Evolutionary conservation across 1,139 yeast genomes (phyloP), one percentile per base, ranked within the genome.

Genomic region (Blastobotrys indianensis): DNA sequence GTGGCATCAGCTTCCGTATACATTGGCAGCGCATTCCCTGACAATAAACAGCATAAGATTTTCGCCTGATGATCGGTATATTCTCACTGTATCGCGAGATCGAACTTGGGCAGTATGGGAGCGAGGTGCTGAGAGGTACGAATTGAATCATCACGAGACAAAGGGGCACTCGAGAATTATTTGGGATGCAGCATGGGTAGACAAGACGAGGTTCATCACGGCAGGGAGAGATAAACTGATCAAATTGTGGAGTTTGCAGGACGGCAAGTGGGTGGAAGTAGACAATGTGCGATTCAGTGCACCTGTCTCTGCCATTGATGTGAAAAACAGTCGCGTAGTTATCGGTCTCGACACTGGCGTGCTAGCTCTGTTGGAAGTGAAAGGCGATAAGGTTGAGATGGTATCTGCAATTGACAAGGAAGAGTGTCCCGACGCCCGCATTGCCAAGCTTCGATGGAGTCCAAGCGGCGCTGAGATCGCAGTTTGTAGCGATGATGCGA

Each of bases 91-190:
- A 8, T 83, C 95, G 17, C 80, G 98, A 63, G 99, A 94, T 67
- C 77, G 99, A 58, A 84, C 80, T 57, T 80, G 84, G 68, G 80
- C 90, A 31, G 59, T 92, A 36, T 92, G 96, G 95, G 64, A 66
- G 53, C 72, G 82, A 47, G 58, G 59, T 7, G 42, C 25, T n/a
- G 60, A 58, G n/a, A 71, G 70, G 2, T 68, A 65, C 46, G 57
- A 60, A 29, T 72, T 84, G 51, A 67, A 66, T 30, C 62, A 73
- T 42, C 65, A 74, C 6, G 76, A 76, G 36, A 54, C 59, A 16
- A 87, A 85, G 60, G 96, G 97, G 1, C 98, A 94, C 60, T 67
- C 83, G 7, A 79, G 97, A 65, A 92, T 94, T 57, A 79, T 94
- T 42, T 94, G 98, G 98, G 98, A 92, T 66, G 82, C 94, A 61